Conservation (phyloP, 768 basidiomycete genomes). For the Lentinula aciculospora region DNA sequence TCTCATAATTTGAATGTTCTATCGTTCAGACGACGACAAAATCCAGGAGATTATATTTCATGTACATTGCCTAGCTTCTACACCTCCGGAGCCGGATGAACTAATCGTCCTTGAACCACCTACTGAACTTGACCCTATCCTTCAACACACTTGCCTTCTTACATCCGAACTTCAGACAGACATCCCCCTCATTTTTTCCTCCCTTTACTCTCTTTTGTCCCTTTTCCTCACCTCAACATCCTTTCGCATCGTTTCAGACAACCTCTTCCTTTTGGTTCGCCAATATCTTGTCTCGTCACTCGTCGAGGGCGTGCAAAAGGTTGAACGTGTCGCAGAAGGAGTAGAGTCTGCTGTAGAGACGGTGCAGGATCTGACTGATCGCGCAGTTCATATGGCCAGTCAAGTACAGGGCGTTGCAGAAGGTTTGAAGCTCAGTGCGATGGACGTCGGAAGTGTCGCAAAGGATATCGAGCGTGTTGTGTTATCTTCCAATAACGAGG, state of each 20-base stretch:
- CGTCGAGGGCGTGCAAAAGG: neutral
- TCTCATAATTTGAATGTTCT: neutral
- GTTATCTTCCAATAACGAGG: neutral
- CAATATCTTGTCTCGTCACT: neutral
- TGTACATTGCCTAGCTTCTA: neutral
- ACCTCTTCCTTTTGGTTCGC: neutral
- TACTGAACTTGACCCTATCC: neutral
- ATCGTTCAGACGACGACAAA: neutral
- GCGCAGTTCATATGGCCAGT: neutral
- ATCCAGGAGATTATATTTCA: neutral
- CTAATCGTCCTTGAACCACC: neutral
- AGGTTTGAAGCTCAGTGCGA: neutral
- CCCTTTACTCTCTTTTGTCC: neutral
- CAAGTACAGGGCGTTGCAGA: neutral
- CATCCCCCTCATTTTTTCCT: neutral
- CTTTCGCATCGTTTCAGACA: neutral
- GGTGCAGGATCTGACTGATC: neutral
- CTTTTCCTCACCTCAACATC: neutral
- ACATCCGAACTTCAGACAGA: neutral
- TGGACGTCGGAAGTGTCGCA: neutral
- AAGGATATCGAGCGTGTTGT: neutral
- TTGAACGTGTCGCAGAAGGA: neutral
- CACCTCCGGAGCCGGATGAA: neutral
- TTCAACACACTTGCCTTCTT: neutral
- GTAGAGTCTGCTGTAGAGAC: neutral